These are phyloP conservation scores for Capsicum chinense DNA, from an alignment of 257 asterid species.

Conservation along the genomic window DNA sequence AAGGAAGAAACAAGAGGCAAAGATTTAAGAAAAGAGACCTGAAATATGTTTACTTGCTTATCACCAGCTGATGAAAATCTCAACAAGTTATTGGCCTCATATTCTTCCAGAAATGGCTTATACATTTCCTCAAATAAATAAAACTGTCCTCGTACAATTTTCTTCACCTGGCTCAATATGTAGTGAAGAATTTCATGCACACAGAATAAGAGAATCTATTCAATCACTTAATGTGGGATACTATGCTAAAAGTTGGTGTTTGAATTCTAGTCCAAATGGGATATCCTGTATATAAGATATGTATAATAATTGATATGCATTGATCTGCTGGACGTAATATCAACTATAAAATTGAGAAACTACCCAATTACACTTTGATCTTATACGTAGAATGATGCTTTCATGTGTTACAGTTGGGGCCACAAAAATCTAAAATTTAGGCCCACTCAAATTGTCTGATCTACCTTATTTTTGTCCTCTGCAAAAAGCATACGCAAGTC, in stretches of 20 bases:
- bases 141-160: conserved; percentile 82
- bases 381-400: neutral
- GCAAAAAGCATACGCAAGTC: conserved; percentile 93
- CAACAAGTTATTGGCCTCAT: conserved; percentile 60
- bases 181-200: neutral
- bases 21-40: conserved; percentile 50
- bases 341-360: conserved; percentile 19
- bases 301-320: neutral
- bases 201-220: neutral
- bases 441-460: conserved; percentile 36
- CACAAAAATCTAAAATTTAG: conserved; percentile 20
- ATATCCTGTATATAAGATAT: neutral
- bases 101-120: conserved; percentile 66
- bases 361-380: neutral
- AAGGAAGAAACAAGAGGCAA: neutral
- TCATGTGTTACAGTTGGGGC: conserved; percentile 6
- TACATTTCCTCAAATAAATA: conserved; percentile 66
- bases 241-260: conserved; percentile 2
- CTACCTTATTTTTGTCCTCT: conserved; percentile 88
- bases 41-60: conserved; percentile 53
- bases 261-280: neutral
- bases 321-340: neutral
- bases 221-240: neutral
- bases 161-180: conserved; percentile 55
- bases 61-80: conserved; percentile 56